Conservation (phyloP, 257 asterid genomes). For the Eustoma russellianum region DNA sequence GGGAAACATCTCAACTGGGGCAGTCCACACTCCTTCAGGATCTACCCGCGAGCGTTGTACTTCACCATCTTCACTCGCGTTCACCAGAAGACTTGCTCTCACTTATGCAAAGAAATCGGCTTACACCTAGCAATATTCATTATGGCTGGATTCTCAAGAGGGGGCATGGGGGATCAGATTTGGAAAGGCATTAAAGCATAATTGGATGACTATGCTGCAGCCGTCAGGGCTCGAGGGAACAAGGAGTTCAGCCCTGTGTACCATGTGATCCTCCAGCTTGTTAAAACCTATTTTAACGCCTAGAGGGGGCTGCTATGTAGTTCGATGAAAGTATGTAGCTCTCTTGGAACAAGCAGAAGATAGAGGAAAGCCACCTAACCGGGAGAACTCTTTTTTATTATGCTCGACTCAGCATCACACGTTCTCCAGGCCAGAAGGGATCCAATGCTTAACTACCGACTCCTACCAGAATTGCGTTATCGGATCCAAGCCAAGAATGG, state of each 20-base stretch:
- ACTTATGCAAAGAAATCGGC: conserved; percentile 81
- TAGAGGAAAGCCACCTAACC: too few species aligned
- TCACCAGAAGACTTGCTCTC: conserved; percentile 88
- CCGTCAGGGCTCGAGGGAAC: conserved; percentile 67
- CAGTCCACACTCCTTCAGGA: conserved; percentile 85
- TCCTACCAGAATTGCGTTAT: too few species aligned
- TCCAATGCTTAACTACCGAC: too few species aligned
- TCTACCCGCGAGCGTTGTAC: conserved; percentile 72
- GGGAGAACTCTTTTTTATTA: too few species aligned
- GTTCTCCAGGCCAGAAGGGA: too few species aligned
- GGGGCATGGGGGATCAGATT: conserved; percentile 93
- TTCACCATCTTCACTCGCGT: conserved; percentile 86
- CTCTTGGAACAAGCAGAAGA: too few species aligned
- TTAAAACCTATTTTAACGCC: too few species aligned
- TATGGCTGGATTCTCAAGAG: conserved; percentile 95
- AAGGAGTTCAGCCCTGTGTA: conserved; percentile 88
- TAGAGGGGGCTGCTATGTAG: too few species aligned
- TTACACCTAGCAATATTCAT: conserved; percentile 76
- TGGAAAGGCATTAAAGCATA: conserved; percentile 94
- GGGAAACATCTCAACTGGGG: conserved; percentile 80
- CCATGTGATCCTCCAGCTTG: too few species aligned
- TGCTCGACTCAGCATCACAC: too few species aligned
- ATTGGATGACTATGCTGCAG: conserved; percentile 78
- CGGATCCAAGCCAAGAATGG: too few species aligned
- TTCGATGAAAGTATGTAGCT: too few species aligned